Percentiles rank a stretch among this genome's conserved stretches.
Conservation (phyloP, 768 basidiomycete genomes). For the Gelatoporia subvermispora region DNA sequence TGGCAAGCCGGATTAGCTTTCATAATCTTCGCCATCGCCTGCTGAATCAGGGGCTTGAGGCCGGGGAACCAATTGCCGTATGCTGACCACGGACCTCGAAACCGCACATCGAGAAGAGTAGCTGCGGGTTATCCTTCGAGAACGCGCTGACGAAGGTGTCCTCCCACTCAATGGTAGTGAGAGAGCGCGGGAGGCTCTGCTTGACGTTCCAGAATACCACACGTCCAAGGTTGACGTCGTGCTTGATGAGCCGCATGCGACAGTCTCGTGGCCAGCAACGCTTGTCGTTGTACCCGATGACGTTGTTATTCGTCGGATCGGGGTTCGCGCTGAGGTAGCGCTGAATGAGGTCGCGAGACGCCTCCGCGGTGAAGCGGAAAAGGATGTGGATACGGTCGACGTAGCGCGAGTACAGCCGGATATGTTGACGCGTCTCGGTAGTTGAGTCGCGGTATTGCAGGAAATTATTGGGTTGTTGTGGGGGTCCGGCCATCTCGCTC, state of each 20-base stretch:
- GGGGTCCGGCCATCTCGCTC: conserved; percentile 98
- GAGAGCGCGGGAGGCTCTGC: conserved; percentile 88
- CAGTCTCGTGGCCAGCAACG: conserved; percentile 99
- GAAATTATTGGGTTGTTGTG: conserved; percentile 97
- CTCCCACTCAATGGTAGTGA: conserved; percentile 99
- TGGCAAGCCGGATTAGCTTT: conserved; percentile 98
- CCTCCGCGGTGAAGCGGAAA: conserved; percentile 98
- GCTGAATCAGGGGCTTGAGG: conserved; percentile 95
- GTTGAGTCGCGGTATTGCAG: conserved; percentile 92
- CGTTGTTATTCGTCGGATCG: conserved; percentile 98
- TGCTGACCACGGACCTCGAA: conserved; percentile 99
- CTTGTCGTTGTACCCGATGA: conserved; percentile 99
- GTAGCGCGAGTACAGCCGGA: conserved; percentile 95
- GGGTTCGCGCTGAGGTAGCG: conserved; percentile 96
- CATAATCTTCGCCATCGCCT: conserved; percentile 99
- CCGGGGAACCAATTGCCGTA: conserved; percentile 99
- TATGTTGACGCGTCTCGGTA: conserved; percentile 96
- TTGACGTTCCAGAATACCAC: conserved; percentile 99
- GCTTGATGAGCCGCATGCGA: conserved; percentile 98
- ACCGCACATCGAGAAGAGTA: conserved; percentile 98
- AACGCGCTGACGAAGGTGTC: conserved; percentile 97
- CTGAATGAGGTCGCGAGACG: conserved; percentile 95
- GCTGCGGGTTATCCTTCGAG: conserved; percentile 95
- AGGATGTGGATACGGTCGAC: conserved; percentile 93
- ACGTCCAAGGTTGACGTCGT: conserved; percentile 96